Evolutionary conservation across 2,329 filamentous ascomycete genomes (phyloP).

Genomic region (Colletotrichum tropicale): DNA sequence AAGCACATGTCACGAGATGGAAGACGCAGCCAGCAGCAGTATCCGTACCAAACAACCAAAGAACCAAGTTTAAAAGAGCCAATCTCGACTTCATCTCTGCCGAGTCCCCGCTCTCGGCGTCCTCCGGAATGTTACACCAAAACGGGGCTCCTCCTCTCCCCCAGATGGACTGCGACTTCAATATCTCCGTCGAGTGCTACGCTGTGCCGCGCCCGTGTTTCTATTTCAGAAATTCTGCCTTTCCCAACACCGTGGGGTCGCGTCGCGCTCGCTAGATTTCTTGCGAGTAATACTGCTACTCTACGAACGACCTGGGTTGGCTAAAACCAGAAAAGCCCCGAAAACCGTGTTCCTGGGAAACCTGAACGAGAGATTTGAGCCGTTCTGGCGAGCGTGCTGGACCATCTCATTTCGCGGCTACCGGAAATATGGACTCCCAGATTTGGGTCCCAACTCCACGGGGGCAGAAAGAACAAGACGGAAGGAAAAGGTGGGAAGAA

Average conservation of each 20-base stretch:
- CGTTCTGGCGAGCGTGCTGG: background rate
- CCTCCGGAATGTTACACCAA: constrained; percentile 1
- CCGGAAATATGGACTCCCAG: background rate
- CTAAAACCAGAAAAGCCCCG: background rate
- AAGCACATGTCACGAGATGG: background rate
- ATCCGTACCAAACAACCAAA: background rate
- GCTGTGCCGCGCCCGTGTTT: background rate
- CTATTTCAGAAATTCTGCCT: background rate
- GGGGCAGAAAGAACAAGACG: background rate
- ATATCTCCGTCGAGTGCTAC: background rate
- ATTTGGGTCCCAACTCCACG: background rate
- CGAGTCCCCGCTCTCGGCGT: background rate
- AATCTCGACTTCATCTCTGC: constrained; percentile 8
- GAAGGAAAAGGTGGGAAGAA: background rate
- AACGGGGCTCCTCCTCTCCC: background rate
- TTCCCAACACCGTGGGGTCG: background rate
- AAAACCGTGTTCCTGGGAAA: background rate
- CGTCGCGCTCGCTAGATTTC: background rate
- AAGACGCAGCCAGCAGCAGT: background rate
- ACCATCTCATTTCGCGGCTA: background rate
- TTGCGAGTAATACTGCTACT: background rate
- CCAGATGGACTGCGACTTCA: background rate
- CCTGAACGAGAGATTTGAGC: background rate
- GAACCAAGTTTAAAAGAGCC: background rate
- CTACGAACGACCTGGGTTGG: background rate